Evolutionary conservation across 108 stramenopile genomes (phyloP).

Genomic region (Fistulifera pelliculosa): DNA sequence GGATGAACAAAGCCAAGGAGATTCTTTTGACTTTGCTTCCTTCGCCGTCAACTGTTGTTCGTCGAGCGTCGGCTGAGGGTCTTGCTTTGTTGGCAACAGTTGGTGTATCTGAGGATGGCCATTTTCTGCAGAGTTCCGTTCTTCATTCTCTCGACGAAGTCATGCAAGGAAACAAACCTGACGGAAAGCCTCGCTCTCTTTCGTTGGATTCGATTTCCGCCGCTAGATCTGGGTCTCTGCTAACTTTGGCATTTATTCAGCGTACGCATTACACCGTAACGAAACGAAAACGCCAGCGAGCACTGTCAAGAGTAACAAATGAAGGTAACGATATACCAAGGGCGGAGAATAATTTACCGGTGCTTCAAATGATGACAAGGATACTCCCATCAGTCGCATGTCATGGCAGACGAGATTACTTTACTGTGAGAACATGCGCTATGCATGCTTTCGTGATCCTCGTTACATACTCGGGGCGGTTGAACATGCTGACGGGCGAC

Average conservation of each 20-base stretch:
- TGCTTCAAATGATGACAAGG: slow-evolving; percentile 74
- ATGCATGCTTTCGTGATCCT: slow-evolving; percentile 66
- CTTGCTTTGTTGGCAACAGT: slow-evolving; percentile 66
- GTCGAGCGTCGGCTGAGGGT: slow-evolving; percentile 76
- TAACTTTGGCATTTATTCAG: slow-evolving; percentile 74
- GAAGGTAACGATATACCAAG: slow-evolving; percentile 35
- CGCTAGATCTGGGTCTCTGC: slow-evolving; percentile 54
- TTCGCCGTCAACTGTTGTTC: slow-evolving; percentile 38
- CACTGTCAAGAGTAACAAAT: slow-evolving; percentile 46
- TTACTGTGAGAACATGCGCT: slow-evolving; percentile 48
- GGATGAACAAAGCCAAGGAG: slow-evolving; percentile 78
- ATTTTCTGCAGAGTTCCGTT: slow-evolving; percentile 69
- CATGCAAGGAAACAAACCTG: slow-evolving; percentile 40
- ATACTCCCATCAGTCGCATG: slow-evolving; percentile 60
- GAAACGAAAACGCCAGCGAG: slow-evolving; percentile 21
- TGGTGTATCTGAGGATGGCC: slow-evolving; percentile 72
- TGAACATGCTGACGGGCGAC: slow-evolving; percentile 10
- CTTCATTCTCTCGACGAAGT: slow-evolving; percentile 77
- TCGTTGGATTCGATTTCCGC: slow-evolving; percentile 41
- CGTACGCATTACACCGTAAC: slow-evolving; percentile 39
- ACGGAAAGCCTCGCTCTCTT: slow-evolving; percentile 31
- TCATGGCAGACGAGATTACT: slow-evolving; percentile 36
- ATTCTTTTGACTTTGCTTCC: slow-evolving; percentile 60
- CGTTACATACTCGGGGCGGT: slow-evolving; percentile 49
- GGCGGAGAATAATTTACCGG: slow-evolving; percentile 29